phyloP scores from a whole-genome alignment of 257 asterid species.

The Thymus quinquecostatus region DNA sequence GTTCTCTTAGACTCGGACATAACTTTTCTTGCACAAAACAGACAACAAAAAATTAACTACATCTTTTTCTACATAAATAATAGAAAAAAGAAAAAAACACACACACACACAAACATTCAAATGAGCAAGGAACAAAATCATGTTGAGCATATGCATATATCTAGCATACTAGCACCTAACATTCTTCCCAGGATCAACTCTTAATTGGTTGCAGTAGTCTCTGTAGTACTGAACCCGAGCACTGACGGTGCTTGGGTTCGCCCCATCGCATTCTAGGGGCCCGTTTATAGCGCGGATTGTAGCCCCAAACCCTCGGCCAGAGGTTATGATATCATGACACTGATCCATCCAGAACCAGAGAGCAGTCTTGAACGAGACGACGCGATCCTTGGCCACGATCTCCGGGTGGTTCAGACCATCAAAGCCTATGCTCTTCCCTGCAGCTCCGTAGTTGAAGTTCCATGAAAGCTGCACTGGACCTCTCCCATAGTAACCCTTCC shows the following conservation, averaged over 20 bases:
- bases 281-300: conserved; percentile 44
- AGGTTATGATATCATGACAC: conserved; percentile 33
- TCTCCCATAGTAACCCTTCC: conserved; percentile 38
- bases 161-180: conserved; percentile 27
- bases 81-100: no score
- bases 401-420: conserved; percentile 40
- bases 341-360: conserved; percentile 46
- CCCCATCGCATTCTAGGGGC: conserved; percentile 31
- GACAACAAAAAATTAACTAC: no score
- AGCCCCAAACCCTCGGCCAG: conserved; percentile 40
- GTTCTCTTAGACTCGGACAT: no score
- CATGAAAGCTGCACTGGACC: conserved; percentile 44
- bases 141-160: no score
- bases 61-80: no score
- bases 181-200: conserved; percentile 35
- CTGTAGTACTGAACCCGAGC: conserved; percentile 31
- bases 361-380: conserved; percentile 37
- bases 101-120: no score
- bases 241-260: conserved; percentile 8
- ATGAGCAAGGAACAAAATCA: no score
- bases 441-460: conserved; percentile 45
- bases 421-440: conserved; percentile 37
- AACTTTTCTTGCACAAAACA: no score
- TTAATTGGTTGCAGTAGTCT: conserved; percentile 38
- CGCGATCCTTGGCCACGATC: conserved; percentile 28